Percentiles rank a stretch among this genome's conserved stretches.
Conservation (phyloP, 2,329 filamentous ascomycete genomes). For the Colletotrichum sp. region DNA sequence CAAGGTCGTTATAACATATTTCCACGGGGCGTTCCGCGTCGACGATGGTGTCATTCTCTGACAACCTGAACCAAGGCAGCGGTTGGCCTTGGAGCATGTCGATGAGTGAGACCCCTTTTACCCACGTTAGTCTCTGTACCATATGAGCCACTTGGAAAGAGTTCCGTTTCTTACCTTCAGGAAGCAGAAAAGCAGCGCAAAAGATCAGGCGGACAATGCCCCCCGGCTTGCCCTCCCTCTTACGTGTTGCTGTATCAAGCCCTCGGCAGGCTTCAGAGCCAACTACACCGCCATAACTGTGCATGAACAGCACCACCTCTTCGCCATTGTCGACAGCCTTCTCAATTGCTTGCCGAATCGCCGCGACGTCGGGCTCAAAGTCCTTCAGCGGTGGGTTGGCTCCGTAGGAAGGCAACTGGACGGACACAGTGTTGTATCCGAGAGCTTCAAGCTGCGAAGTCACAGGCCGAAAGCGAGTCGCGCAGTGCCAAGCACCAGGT, state of each 20-base stretch:
- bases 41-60: neutral
- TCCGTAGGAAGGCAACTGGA: neutral
- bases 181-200: neutral
- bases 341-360: slow-evolving; percentile 31
- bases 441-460: neutral
- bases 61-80: neutral
- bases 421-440: neutral
- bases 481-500: slow-evolving; percentile 51
- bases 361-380: slow-evolving; percentile 29
- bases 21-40: neutral
- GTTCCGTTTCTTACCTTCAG: neutral
- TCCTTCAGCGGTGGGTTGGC: neutral
- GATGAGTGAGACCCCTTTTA: neutral
- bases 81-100: neutral
- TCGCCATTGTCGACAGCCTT: slow-evolving; percentile 37
- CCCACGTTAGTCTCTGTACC: neutral
- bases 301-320: slow-evolving; percentile 41
- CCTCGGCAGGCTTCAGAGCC: slow-evolving; percentile 35
- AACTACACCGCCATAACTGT: slow-evolving; percentile 43
- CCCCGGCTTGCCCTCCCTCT: slow-evolving; percentile 31
- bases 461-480: neutral
- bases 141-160: fast-evolving
- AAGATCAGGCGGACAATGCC: slow-evolving; percentile 34
- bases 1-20: neutral
- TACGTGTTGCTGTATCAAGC: slow-evolving; percentile 31